These are phyloP conservation scores for Aspergillus leporis DNA, from an alignment of 495 filamentous ascomycete species.

Conservation along the genomic window DNA sequence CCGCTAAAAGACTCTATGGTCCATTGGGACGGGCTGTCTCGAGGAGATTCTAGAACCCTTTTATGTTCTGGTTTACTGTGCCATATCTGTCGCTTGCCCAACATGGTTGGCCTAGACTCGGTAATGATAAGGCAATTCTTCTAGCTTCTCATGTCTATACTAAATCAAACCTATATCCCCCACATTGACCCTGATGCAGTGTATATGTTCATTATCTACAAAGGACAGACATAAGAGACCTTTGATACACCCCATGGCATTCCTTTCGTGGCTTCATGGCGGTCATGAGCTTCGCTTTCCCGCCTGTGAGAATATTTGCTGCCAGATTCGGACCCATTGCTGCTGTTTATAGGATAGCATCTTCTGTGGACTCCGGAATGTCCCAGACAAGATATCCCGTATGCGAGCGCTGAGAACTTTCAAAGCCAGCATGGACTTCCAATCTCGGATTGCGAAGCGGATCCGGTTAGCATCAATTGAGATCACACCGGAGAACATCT, in stretches of 20 bases:
- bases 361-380: constrained; percentile 73
- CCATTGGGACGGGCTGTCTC: too few relatives aligned
- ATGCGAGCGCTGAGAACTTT: constrained; percentile 71
- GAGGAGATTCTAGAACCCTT: too few relatives aligned
- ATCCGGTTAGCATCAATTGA: constrained; percentile 83
- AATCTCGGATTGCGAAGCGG: constrained; percentile 84
- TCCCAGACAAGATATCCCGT: constrained; percentile 66
- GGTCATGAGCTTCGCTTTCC: constrained; percentile 22
- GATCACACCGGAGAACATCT: constrained; percentile 83
- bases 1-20: too few relatives aligned
- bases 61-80: too few relatives aligned
- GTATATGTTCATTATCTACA: background rate
- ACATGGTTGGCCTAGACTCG: too few relatives aligned
- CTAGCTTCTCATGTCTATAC: background rate
- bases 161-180: background rate
- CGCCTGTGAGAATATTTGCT: constrained; percentile 41
- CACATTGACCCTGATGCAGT: background rate
- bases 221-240: background rate
- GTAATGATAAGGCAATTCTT: background rate
- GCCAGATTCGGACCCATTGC: constrained; percentile 75
- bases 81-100: too few relatives aligned
- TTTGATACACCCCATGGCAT: background rate
- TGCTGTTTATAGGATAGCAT: constrained; percentile 62
- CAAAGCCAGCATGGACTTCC: constrained; percentile 85
- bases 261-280: background rate